Base-by-base conservation (phyloP, 2,329 filamentous ascomycete genomes). In the Fusarium pseudoanthophilum region DNA sequence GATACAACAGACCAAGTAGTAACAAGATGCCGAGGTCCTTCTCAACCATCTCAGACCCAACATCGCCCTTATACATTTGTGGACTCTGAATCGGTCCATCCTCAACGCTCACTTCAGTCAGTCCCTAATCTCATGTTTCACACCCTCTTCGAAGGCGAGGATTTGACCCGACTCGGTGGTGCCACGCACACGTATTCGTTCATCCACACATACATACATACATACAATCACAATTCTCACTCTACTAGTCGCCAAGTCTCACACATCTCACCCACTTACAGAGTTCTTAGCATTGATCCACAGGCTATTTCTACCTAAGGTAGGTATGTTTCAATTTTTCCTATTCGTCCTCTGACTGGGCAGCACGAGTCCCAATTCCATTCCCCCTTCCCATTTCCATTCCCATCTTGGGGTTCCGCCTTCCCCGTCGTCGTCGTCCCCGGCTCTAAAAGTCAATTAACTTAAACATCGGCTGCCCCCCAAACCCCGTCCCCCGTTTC, bases 361-460 rank as follows among this genome's bases (percentile, higher is more conserved):
- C 51, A 63, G 43, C 37, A 62, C 58, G 30, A 51, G 60, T 64
- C 51, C 60, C 62, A 46, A 21, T 67, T 65, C 40, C 55, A 48
- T 53, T 66, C 26, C 37, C 64, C 51, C 28, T 60, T 42, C 28
- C 37, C 43, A 56, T 56, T 52, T 30, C 67, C 42, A 45, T 58
- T 70, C 57, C 71, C 43, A 40, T 69, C 66, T 34, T 64, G 49
- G 42, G 20, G 37, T 65, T 64, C 66, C 65, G 60, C 58, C 43
- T 52, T 66, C 58, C 66, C 66, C 71, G 65, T 66, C 58, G 59
- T 67, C 43, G 56, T 67, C 43, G 56, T 73, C 62, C 71, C 71
- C 71, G 67, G 60, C 60, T 73, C 60, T 52, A 61, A 64, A 74
- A 74, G 60, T 72, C 71, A 74, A 74, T 74, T 72, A 53, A 69